Conservation (phyloP, 1,139 yeast species). For the Geotrichum histeridarum region DNA sequence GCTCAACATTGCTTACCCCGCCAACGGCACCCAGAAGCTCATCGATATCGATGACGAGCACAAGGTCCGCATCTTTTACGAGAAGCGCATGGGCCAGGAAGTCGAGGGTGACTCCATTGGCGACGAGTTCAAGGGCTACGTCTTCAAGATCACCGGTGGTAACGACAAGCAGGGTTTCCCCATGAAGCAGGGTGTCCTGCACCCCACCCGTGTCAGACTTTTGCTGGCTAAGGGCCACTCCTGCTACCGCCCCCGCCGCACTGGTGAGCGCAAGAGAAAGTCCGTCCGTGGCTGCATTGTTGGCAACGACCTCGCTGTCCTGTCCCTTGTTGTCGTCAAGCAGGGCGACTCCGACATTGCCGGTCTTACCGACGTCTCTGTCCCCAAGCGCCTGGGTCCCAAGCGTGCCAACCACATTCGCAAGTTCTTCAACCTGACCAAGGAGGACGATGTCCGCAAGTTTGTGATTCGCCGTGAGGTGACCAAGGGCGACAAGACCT, state of each 20-base stretch:
- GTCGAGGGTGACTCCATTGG: slow-evolving; percentile 98
- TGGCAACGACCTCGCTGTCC: slow-evolving; percentile 93
- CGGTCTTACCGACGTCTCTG: slow-evolving; percentile 91
- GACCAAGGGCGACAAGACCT: slow-evolving; percentile 95
- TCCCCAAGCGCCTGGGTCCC: slow-evolving; percentile 99
- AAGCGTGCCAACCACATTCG: slow-evolving; percentile 99
- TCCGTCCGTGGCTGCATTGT: slow-evolving; percentile 99
- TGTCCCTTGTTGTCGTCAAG: slow-evolving; percentile 89
- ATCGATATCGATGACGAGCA: slow-evolving; percentile 98
- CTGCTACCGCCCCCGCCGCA: slow-evolving; percentile 99
- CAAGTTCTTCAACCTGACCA: slow-evolving; percentile 97
- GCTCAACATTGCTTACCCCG: slow-evolving; percentile 99
- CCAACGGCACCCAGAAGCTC: slow-evolving; percentile 99
- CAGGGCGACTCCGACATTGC: slow-evolving; percentile 95
- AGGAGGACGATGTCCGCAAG: slow-evolving; percentile 93
- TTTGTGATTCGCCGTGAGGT: slow-evolving; percentile 98
- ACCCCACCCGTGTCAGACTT: slow-evolving; percentile 98
- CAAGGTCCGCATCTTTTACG: slow-evolving; percentile 97
- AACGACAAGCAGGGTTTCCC: slow-evolving; percentile 99
- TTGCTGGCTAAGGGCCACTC: slow-evolving; percentile 92
- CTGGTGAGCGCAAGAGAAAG: slow-evolving; percentile 99
- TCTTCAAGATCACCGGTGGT: slow-evolving; percentile 98
- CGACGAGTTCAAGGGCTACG: slow-evolving; percentile 99
- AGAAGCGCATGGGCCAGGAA: slow-evolving; percentile 99
- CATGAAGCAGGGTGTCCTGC: slow-evolving; percentile 99